Conservation (phyloP, 2,329 filamentous ascomycete genomes). For the Tolypocladium guangdongense region DNA sequence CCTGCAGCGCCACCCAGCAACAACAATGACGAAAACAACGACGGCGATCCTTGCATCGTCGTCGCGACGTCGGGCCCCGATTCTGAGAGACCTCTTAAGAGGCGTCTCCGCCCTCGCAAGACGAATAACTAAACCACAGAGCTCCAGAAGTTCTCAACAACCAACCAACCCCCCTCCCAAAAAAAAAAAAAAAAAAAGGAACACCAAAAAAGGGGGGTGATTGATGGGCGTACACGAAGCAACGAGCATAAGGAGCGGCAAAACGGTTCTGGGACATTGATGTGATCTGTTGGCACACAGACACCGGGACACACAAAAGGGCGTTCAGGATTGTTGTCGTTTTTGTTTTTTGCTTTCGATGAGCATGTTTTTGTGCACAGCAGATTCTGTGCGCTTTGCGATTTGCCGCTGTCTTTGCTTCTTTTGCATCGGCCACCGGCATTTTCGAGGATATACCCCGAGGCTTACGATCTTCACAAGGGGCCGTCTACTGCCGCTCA, state of each 20-base stretch:
- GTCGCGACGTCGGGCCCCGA: background rate
- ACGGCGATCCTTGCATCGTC: background rate
- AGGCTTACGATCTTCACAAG: background rate
- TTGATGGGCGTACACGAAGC: background rate
- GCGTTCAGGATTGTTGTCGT: background rate
- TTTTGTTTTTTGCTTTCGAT: background rate
- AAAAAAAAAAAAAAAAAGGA: background rate
- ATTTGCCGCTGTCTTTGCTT: background rate
- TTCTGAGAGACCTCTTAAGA: constrained; percentile 1
- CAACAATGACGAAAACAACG: background rate
- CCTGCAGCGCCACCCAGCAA: background rate
- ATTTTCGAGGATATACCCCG: background rate
- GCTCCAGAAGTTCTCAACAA: background rate
- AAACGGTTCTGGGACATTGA: background rate
- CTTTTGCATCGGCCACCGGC: background rate
- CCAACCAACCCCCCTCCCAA: no score
- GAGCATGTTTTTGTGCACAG: background rate
- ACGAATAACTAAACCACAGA: background rate
- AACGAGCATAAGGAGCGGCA: background rate
- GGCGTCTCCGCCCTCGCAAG: constrained; percentile 3
- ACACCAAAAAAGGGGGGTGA: background rate
- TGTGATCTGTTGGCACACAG: background rate
- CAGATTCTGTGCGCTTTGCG: background rate
- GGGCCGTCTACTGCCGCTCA: background rate
- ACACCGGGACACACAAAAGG: background rate